These are phyloP conservation scores for Chamaecrista fasciculata DNA, from an alignment of 306 rosid genomes.

Conservation along the genomic window DNA sequence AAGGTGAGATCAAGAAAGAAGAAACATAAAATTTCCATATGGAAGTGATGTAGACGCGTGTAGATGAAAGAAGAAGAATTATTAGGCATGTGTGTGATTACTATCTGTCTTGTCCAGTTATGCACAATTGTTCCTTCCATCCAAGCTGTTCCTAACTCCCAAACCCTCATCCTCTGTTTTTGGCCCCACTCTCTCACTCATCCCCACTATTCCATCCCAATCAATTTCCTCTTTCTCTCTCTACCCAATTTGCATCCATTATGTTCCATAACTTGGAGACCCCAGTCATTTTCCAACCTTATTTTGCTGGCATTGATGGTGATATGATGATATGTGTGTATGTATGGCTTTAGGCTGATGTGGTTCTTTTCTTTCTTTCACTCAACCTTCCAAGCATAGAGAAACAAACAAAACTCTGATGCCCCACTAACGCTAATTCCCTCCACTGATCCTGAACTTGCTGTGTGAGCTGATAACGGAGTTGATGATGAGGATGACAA, in stretches of 20 bases:
- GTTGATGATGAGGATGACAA: constrained; percentile 51
- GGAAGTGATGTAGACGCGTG: constrained; percentile 38
- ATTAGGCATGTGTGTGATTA: constrained; percentile 48
- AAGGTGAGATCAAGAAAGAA: constrained; percentile 58
- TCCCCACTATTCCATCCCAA: not conserved
- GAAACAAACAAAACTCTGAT: constrained; percentile 80
- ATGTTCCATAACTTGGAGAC: constrained; percentile 33
- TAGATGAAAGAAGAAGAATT: constrained; percentile 47
- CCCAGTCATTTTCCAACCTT: constrained; percentile 40
- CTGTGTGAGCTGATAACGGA: constrained; percentile 49
- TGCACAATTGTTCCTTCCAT: constrained; percentile 52
- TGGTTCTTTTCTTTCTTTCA: constrained; percentile 29
- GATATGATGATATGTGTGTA: too few species aligned
- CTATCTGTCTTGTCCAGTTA: constrained; percentile 61
- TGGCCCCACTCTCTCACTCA: constrained; percentile 42
- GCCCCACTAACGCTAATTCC: constrained; percentile 58
- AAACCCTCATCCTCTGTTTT: constrained; percentile 22
- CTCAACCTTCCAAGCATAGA: constrained; percentile 89
- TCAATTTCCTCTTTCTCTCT: constrained; percentile 26
- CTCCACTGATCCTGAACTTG: constrained; percentile 53
- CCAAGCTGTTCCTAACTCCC: constrained; percentile 60
- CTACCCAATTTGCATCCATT: constrained; percentile 39
- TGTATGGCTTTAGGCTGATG: not conserved
- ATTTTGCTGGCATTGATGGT: constrained; percentile 34
- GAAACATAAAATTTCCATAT: constrained; percentile 35